phyloP scores from a whole-genome alignment of 148 eudicot species.

The Arctostaphylos glauca region DNA sequence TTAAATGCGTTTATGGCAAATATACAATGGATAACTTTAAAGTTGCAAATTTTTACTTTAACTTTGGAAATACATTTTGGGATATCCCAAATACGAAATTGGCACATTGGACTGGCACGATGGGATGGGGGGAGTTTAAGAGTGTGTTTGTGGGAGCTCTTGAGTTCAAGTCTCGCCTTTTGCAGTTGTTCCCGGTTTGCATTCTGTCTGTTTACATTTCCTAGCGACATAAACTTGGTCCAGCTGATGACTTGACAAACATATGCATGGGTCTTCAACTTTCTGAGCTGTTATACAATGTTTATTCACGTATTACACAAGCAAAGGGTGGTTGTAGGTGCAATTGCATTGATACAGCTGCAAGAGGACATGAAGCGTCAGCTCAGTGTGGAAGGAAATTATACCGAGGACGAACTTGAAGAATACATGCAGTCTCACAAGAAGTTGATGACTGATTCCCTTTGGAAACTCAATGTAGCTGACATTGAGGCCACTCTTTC shows the following conservation, averaged over 20 bases:
- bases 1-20: background rate
- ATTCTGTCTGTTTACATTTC: background rate
- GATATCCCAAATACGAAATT: background rate
- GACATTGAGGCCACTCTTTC: slow-evolving; percentile 90
- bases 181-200: background rate
- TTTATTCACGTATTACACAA: background rate
- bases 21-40: background rate
- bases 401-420: slow-evolving; percentile 90
- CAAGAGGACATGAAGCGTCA: slow-evolving; percentile 98
- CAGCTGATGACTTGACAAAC: background rate
- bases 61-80: background rate
- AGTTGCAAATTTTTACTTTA: background rate
- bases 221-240: background rate
- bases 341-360: slow-evolving; percentile 86
- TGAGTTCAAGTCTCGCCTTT: background rate
- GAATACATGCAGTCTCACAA: slow-evolving; percentile 90
- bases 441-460: slow-evolving; percentile 93
- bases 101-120: background rate
- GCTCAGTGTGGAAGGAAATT: slow-evolving; percentile 79
- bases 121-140: background rate
- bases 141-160: background rate
- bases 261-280: background rate
- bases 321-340: slow-evolving; percentile 54
- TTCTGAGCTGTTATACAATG: background rate
- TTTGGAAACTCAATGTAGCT: slow-evolving; percentile 99